Percentiles rank a stretch among this genome's conserved stretches.
Conservation (phyloP, 31 red algal genomes). For the Asparagopsis taxiformis region DNA sequence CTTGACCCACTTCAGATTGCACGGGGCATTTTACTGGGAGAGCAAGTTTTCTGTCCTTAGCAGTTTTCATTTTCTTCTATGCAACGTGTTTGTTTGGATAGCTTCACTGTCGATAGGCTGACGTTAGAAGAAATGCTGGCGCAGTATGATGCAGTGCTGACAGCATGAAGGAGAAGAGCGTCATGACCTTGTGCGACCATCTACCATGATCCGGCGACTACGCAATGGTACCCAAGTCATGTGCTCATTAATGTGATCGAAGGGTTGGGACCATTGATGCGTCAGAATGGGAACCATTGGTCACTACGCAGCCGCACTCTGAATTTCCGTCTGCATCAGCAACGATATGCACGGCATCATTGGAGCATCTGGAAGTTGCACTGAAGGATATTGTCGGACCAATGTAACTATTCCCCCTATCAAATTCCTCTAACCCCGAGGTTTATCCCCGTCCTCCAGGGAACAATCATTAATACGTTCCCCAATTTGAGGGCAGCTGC, state of each 20-base stretch:
- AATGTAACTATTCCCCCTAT: not conserved
- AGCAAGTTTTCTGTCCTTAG: constrained; percentile 35
- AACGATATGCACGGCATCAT: too few relatives aligned
- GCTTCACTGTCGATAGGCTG: constrained; percentile 10
- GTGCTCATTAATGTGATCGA: not conserved
- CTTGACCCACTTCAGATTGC: constrained; percentile 3
- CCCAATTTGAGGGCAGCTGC: too few relatives aligned
- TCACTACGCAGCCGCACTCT: too few relatives aligned
- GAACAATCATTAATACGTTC: not conserved
- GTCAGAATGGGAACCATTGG: too few relatives aligned
- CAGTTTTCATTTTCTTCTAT: constrained; percentile 10
- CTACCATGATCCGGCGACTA: too few relatives aligned
- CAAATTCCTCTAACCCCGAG: not conserved
- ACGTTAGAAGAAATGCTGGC: constrained; percentile 19
- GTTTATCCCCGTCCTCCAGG: not conserved
- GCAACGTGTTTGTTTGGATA: not conserved
- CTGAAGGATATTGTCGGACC: not conserved
- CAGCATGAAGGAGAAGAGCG: constrained; percentile 44
- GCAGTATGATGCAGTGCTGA: constrained; percentile 31
- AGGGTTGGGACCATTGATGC: constrained; percentile 16
- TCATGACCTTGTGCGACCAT: too few relatives aligned
- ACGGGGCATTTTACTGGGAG: constrained; percentile 27
- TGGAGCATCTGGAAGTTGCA: constrained; percentile 23
- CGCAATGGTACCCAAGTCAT: too few relatives aligned
- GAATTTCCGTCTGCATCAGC: too few relatives aligned